Base-by-base conservation (phyloP, 2,329 filamentous ascomycete genomes). In the Didymella sp. region DNA sequence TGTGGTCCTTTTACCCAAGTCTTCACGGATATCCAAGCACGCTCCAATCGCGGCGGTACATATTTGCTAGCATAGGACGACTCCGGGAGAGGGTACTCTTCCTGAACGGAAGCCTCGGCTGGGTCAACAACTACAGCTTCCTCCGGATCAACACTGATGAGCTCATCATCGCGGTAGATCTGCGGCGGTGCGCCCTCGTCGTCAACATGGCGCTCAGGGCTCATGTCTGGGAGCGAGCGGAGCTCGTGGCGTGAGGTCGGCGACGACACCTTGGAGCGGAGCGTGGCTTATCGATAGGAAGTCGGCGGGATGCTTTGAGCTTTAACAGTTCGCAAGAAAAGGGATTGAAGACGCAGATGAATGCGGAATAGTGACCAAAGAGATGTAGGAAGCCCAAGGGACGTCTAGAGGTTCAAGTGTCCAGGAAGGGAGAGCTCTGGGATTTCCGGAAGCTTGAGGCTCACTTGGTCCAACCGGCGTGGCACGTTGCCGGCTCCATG, bases 31-130 rank as follows among this genome's bases (percentile, higher is more conserved):
- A 51, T 61, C 74, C 77, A 80, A 45, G 68, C 72, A 69, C 49
- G 71, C 73, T 64, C 74, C 64, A 70, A 88, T 89, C 28, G 80
- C 83, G 71, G 89, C 89, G 74, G 73, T 6, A 77, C 63, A 42
- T 77, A 72, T 66, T 71, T 73, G 43, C 50, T 67, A 9, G 64
- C 53, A 37, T 58, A 59, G 46, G 67, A 65, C 1, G 64, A 56
- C 30, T 71, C 59, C 46, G 66, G 70, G 5, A 41, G 28, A 2
- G 59, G 40, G 30, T 63, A 59, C 38, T 64, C 60, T 47, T 69
- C 65, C 30, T 74, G 66, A 51, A 65, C 71, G 60, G 73, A 72
- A 55, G 71, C 69, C 58, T 76, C 73, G 54, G 51, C 55, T 22
- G 63, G 52, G 21, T 73, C 64, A 13, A 69, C 46, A 37, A 67